phyloP scores from a whole-genome alignment of 148 eudicot species.

The Cornus suecica region DNA sequence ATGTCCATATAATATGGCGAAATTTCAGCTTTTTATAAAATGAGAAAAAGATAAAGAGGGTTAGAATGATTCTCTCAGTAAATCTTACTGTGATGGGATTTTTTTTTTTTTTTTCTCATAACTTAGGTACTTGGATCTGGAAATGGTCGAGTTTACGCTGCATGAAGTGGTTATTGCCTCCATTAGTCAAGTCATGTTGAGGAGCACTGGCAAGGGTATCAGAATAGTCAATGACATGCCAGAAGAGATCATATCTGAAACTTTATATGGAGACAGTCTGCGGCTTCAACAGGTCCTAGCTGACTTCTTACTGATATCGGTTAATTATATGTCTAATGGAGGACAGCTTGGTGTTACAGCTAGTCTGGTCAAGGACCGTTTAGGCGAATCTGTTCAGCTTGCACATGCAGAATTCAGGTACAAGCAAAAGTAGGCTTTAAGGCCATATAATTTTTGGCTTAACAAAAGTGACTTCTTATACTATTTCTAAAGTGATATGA shows the following conservation, averaged over 20 bases:
- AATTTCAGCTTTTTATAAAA: neutral
- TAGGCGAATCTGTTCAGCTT: constrained; percentile 72
- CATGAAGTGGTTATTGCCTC: constrained; percentile 69
- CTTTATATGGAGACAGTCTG: constrained; percentile 73
- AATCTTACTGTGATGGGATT: neutral
- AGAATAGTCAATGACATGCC: constrained; percentile 43
- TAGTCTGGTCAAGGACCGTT: constrained; percentile 47
- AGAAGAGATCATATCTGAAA: constrained; percentile 42
- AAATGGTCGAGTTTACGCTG: constrained; percentile 79
- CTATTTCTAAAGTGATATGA: no score
- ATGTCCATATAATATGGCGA: neutral
- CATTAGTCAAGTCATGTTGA: constrained; percentile 76
- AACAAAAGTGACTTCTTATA: no score
- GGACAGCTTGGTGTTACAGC: constrained; percentile 64
- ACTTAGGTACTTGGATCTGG: constrained; percentile 82
- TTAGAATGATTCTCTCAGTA: neutral
- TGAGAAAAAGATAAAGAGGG: neutral
- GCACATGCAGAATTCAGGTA: constrained; percentile 90
- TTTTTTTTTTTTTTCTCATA: neutral
- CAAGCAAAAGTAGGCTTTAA: neutral
- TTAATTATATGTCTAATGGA: constrained; percentile 61
- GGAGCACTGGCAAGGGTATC: constrained; percentile 70
- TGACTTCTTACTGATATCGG: constrained; percentile 67
- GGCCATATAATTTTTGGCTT: neutral
- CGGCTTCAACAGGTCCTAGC: constrained; percentile 93